phyloP scores from a whole-genome alignment of 2,329 filamentous ascomycete species.

The Curvularia sp. region DNA sequence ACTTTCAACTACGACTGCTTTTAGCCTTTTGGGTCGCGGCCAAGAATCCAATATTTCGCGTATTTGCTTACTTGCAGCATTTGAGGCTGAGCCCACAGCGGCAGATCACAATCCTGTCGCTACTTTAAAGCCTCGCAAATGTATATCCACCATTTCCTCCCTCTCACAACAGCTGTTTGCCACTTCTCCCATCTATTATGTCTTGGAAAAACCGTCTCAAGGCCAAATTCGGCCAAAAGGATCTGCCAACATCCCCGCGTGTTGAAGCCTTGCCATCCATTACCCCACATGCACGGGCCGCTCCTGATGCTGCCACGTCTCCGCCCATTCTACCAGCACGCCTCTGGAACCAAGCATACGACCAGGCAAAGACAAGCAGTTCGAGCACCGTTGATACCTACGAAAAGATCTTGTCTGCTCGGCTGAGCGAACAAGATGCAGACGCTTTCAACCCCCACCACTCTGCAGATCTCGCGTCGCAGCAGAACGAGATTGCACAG shows the following conservation, averaged over 20 bases:
- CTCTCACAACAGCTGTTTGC: constrained; percentile 5
- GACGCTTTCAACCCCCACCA: background rate
- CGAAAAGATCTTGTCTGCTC: background rate
- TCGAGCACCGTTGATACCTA: background rate
- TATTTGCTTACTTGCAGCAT: too few species aligned
- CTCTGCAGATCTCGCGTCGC: too few species aligned
- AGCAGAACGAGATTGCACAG: too few species aligned
- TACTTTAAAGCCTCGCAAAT: too few species aligned
- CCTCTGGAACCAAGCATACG: background rate
- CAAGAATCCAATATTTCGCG: too few species aligned
- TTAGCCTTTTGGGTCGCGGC: too few species aligned
- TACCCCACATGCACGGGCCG: background rate
- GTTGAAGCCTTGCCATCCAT: background rate
- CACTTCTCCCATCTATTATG: background rate
- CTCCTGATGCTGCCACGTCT: background rate
- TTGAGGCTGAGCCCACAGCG: too few species aligned
- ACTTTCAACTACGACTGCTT: too few species aligned
- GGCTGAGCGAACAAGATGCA: background rate
- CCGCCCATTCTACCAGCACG: background rate
- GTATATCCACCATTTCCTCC: too few species aligned
- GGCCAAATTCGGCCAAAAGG: background rate
- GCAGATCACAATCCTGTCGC: too few species aligned
- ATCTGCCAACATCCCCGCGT: background rate
- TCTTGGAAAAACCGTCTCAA: background rate
- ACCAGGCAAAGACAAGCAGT: background rate